These are phyloP conservation scores for Xylariaceae sp. DNA, from an alignment of 2,329 filamentous ascomycete species.

Conservation along the genomic window DNA sequence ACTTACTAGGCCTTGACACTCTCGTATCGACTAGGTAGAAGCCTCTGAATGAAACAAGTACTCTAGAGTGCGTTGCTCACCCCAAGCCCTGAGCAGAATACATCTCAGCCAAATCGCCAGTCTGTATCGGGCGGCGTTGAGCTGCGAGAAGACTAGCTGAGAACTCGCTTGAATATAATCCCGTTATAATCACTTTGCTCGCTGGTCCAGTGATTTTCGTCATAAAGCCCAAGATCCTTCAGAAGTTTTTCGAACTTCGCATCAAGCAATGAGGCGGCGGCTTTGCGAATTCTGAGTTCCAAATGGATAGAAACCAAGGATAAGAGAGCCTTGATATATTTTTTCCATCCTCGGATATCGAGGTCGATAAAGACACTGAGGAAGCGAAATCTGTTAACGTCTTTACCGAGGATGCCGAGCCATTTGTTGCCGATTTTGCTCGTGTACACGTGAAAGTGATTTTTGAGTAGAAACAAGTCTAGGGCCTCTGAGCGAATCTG, in stretches of 20 bases:
- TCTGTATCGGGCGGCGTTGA: not conserved
- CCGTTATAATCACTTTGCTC: conserved; percentile 3
- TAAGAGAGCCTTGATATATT: conserved; percentile 21
- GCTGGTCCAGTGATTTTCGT: conserved; percentile 11
- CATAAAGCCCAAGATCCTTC: conserved; percentile 7
- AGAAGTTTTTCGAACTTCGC: not conserved
- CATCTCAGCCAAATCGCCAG: too few relatives aligned
- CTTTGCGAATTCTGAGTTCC: conserved; percentile 24
- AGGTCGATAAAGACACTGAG: conserved; percentile 26
- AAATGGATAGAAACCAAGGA: conserved; percentile 17
- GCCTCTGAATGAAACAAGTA: not conserved
- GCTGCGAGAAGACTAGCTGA: not conserved
- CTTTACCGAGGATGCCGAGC: conserved; percentile 24
- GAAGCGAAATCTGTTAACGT: conserved; percentile 25
- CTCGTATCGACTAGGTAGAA: too few relatives aligned
- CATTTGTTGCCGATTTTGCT: conserved; percentile 24
- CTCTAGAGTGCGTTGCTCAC: not conserved
- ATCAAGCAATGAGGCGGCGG: conserved; percentile 16
- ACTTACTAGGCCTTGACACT: too few relatives aligned
- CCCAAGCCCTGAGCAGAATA: not conserved
- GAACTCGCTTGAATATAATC: conserved; percentile 20
- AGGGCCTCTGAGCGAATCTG: conserved; percentile 28
- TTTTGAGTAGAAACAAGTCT: conserved; percentile 28
- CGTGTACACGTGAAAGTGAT: conserved; percentile 29
- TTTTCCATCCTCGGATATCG: conserved; percentile 15